Evolutionary conservation across 192 early-diverging fungal genomes (phyloP).

Genomic region (Cladochytrium replicatum): DNA sequence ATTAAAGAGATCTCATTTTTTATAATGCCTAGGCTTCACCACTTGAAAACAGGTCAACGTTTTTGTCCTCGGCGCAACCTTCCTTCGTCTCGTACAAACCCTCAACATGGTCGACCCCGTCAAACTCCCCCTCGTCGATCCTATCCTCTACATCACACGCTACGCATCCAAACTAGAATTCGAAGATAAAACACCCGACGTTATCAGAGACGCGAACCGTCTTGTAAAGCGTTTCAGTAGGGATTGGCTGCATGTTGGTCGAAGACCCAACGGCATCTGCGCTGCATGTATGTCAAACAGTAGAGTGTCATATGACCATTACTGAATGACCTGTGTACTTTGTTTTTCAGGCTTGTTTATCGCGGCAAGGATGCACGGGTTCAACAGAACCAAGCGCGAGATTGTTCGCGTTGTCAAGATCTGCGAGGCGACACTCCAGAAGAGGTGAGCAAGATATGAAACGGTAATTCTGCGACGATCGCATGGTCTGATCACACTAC

Average conservation of each 20-base stretch:
- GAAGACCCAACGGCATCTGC: conserved; percentile 89
- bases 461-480: conserved; percentile 1
- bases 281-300: conserved; percentile 54
- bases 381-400: conserved; percentile 67
- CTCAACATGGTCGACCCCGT: conserved; percentile 37
- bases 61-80: conserved; percentile 76
- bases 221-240: conserved; percentile 84
- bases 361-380: conserved; percentile 86
- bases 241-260: conserved; percentile 86
- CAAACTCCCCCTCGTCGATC: conserved; percentile 76
- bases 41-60: conserved; percentile 55
- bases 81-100: conserved; percentile 61
- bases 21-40: background rate
- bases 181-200: conserved; percentile 71
- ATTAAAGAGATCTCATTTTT: background rate
- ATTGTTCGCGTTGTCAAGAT: conserved; percentile 86
- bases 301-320: background rate
- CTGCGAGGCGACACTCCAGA: conserved; percentile 72
- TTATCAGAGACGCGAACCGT: conserved; percentile 67
- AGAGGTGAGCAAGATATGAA: conserved; percentile 33
- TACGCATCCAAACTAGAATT: conserved; percentile 86
- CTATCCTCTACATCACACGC: conserved; percentile 82
- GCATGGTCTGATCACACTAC: background rate
- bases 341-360: conserved; percentile 50
- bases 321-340: background rate